A percentile compares a stretch with the other conserved stretches of the same genome.
These are phyloP conservation scores for Aspergillus hancockii DNA, from an alignment of 495 filamentous ascomycete genomes.

Conservation along the genomic window DNA sequence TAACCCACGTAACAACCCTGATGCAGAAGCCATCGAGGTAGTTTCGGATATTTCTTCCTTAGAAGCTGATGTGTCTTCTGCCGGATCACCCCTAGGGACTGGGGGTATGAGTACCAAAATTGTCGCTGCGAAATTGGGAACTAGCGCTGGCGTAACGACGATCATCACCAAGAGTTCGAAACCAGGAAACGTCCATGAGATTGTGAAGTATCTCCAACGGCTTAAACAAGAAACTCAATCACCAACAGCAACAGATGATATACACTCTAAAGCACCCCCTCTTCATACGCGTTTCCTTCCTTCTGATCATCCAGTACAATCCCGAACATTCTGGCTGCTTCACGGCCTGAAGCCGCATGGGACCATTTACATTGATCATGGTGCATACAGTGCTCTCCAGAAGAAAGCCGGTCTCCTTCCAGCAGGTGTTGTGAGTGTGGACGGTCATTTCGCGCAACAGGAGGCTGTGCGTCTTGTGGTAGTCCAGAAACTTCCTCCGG, in stretches of 20 bases:
- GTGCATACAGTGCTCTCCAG: constrained; percentile 74
- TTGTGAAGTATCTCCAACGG: constrained; percentile 78
- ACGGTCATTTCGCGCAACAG: constrained; percentile 85
- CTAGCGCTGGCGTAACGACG: constrained; percentile 92
- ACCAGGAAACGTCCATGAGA: constrained; percentile 87
- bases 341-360: constrained; percentile 92
- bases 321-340: constrained; percentile 94
- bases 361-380: constrained; percentile 86
- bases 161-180: constrained; percentile 90
- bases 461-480: constrained; percentile 87
- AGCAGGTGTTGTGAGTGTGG: constrained; percentile 85
- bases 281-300: constrained; percentile 93
- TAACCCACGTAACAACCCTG: constrained; percentile 81
- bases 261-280: constrained; percentile 44
- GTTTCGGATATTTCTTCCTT: constrained; percentile 85
- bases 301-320: constrained; percentile 81
- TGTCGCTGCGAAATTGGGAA: constrained; percentile 88
- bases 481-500: constrained; percentile 53
- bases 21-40: constrained; percentile 87
- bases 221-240: constrained; percentile 32
- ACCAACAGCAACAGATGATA: constrained; percentile 23
- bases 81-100: constrained; percentile 88
- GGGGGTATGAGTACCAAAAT: constrained; percentile 99
- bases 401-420: constrained; percentile 89
- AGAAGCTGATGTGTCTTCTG: constrained; percentile 87